Conservation (phyloP, 2,329 filamentous ascomycete genomes). For the Bipolaris gigantea region DNA sequence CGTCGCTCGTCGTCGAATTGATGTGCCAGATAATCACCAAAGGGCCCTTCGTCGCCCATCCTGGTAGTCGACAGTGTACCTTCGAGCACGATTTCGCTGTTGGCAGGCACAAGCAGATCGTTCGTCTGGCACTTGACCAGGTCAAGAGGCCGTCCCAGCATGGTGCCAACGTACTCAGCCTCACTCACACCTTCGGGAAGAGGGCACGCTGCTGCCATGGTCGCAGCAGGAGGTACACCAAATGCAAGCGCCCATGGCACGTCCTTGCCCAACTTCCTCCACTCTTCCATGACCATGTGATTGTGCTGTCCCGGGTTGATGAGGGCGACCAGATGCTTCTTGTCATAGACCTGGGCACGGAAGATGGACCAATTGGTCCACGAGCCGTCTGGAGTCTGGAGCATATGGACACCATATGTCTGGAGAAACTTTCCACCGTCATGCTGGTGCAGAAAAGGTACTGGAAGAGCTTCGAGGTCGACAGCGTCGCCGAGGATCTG, state of each 20-base stretch:
- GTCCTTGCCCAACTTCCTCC: background rate
- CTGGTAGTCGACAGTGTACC: background rate
- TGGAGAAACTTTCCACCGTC: background rate
- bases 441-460: background rate
- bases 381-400: background rate
- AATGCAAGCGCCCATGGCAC: background rate
- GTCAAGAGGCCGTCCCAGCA: background rate
- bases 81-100: background rate
- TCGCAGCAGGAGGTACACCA: background rate
- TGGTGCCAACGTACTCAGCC: background rate
- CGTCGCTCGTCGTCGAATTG: background rate
- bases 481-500: background rate
- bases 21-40: conserved; percentile 1
- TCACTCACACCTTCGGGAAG: background rate
- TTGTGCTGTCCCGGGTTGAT: background rate
- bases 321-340: background rate
- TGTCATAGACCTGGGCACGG: background rate
- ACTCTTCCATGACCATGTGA: background rate
- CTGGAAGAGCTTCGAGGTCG: background rate
- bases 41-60: background rate
- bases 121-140: background rate
- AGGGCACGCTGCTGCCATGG: background rate
- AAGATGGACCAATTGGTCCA: background rate
- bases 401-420: background rate
- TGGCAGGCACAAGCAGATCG: background rate